Evolutionary conservation across 2,329 filamentous ascomycete genomes (phyloP).

Genomic region (Stemphylium beticola): DNA sequence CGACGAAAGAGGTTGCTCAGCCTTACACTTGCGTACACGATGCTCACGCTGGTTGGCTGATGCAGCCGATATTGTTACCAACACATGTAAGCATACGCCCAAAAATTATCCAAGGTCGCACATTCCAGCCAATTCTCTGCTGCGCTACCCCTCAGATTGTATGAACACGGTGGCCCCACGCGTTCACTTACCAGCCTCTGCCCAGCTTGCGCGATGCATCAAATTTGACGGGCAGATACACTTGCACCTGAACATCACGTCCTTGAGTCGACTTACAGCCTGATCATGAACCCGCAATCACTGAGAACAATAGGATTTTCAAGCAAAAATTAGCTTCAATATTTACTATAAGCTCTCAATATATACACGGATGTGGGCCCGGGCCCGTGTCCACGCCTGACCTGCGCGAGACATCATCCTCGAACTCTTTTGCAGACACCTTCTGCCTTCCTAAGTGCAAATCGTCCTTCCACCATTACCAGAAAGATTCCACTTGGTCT

Average conservation of each 20-base stretch:
- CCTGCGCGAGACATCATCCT: too few species aligned
- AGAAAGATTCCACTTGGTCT: conserved; percentile 56
- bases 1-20: not conserved
- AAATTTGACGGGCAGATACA: not conserved
- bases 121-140: too few species aligned
- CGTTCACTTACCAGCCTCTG: too few species aligned
- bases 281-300: too few species aligned
- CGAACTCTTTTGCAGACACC: too few species aligned
- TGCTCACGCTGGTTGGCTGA: not conserved
- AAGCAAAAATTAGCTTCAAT: not conserved
- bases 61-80: not conserved
- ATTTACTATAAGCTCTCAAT: not conserved
- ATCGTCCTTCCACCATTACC: conserved; percentile 50
- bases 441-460: conserved; percentile 16
- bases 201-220: too few species aligned
- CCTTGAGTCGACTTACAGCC: not conserved
- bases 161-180: not conserved
- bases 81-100: conserved; percentile 5
- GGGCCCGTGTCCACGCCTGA: too few species aligned
- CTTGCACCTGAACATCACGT: not conserved
- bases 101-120: not conserved
- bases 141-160: not conserved
- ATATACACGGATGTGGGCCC: not conserved
- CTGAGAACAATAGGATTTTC: not conserved
- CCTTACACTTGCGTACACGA: not conserved